Conservation (phyloP, 164 flowering plant genomes). For the Liriodendron chinense region DNA sequence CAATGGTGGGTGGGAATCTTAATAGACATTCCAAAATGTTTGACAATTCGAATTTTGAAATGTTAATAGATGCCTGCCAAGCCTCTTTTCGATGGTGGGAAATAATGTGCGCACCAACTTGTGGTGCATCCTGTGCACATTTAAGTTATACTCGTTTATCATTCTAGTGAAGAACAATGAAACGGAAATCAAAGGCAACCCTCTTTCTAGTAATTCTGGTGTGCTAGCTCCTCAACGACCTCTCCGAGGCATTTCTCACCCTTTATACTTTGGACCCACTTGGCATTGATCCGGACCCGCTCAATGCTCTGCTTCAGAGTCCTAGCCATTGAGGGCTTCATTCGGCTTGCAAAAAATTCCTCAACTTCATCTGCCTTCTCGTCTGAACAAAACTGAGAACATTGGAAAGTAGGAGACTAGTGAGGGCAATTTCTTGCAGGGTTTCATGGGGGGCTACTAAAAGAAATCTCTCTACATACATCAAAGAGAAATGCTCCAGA, state of each 20-base stretch:
- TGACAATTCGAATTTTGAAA: no score
- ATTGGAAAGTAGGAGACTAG: background rate
- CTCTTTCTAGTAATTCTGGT: slow-evolving; percentile 33
- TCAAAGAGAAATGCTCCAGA: background rate
- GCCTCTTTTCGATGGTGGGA: no score
- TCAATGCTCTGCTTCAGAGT: slow-evolving; percentile 96
- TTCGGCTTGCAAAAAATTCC: slow-evolving; percentile 64
- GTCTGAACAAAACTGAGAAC: slow-evolving; percentile 60
- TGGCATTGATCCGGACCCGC: slow-evolving; percentile 68
- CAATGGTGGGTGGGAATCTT: no score
- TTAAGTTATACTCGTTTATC: no score
- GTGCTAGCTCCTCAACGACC: slow-evolving; percentile 53
- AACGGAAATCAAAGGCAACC: background rate
- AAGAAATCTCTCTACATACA: background rate
- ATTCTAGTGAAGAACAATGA: background rate
- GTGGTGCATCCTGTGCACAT: background rate
- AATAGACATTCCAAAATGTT: no score
- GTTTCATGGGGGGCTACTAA: background rate
- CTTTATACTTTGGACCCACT: slow-evolving; percentile 66
- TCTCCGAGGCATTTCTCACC: slow-evolving; percentile 57
- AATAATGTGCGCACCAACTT: no score
- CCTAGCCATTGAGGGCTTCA: slow-evolving; percentile 61
- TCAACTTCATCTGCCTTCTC: slow-evolving; percentile 78
- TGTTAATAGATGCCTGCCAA: no score
- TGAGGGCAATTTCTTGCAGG: no score